Conservation (phyloP, 805 yeast genomes). For the Cyberlindnera meyerae region DNA sequence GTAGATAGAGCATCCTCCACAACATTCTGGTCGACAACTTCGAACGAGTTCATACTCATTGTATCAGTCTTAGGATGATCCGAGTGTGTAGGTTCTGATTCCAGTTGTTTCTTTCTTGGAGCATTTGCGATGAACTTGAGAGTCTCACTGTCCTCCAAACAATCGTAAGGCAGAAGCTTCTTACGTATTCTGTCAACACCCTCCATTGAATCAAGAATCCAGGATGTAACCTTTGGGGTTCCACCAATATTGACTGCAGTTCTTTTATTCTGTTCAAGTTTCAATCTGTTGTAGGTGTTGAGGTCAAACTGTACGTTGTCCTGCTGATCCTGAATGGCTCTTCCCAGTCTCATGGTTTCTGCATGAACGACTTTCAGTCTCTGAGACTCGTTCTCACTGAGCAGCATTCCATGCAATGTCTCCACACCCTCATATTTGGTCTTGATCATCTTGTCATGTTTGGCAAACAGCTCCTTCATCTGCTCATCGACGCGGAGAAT, state of each 20-base stretch:
- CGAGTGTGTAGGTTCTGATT: background rate
- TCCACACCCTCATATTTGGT: slow-evolving; percentile 24
- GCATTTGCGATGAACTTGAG: slow-evolving; percentile 37
- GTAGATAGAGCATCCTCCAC: slow-evolving; percentile 27
- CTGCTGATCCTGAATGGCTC: slow-evolving; percentile 59
- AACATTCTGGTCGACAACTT: slow-evolving; percentile 38
- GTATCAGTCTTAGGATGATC: slow-evolving; percentile 21
- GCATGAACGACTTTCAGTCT: slow-evolving; percentile 26
- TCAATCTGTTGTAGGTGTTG: slow-evolving; percentile 43
- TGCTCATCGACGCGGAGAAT: slow-evolving; percentile 14
- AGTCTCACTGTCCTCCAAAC: slow-evolving; percentile 39
- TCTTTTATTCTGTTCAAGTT: slow-evolving; percentile 37
- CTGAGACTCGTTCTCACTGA: slow-evolving; percentile 17
- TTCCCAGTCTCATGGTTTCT: slow-evolving; percentile 45
- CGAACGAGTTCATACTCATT: slow-evolving; percentile 33
- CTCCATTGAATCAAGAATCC: slow-evolving; percentile 64
- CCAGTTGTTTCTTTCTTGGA: slow-evolving; percentile 28
- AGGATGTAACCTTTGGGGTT: slow-evolving; percentile 25
- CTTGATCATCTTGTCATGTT: slow-evolving; percentile 19
- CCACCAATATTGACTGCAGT: slow-evolving; percentile 19
- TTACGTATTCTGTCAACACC: slow-evolving; percentile 64
- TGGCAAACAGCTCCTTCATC: slow-evolving; percentile 10
- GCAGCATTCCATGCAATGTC: slow-evolving; percentile 10
- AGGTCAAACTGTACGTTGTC: slow-evolving; percentile 52
- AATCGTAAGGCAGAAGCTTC: slow-evolving; percentile 51